These are phyloP conservation scores for Cucumis sativus DNA, from an alignment of 306 rosid species.

Conservation along the genomic window Cucumber_9930_V3 NC_026659.2:25261001-25261500, in stretches of 20 bases:
- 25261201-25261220: conserved; percentile 17
- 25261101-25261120: no score
- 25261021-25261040: no score
- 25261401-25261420: conserved; percentile 43
- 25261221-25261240: neutral
- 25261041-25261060: no score
- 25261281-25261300: conserved; percentile 16
- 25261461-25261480: conserved; percentile 22
- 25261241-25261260: neutral
- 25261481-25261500: conserved; percentile 19
- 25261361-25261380: conserved; percentile 19
- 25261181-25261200: conserved; percentile 27
- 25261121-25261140: no score
- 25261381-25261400: conserved; percentile 9
- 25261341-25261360: conserved; percentile 34
- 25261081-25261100: no score
- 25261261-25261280: conserved; percentile 14
- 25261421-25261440: conserved; percentile 17
- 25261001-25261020: no score
- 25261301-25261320: neutral
- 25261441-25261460: conserved; percentile 17
- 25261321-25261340: conserved; percentile 19
- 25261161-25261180: no score
- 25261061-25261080: no score
- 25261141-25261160: no score